phyloP scores from a whole-genome alignment of 306 rosid genomes.

The Dryas alaskensis region DNA sequence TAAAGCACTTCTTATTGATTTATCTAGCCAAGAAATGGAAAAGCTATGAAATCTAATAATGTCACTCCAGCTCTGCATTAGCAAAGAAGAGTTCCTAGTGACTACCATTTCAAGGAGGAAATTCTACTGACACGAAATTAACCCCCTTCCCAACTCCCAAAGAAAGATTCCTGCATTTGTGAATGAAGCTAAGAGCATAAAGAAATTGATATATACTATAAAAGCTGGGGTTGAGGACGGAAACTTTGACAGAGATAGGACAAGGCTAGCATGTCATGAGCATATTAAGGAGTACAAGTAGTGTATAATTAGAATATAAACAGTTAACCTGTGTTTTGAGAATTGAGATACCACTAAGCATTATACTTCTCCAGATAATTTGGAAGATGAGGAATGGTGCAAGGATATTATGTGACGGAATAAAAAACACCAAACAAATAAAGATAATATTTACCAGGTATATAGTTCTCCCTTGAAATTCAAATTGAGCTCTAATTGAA shows the following conservation, averaged over 20 bases:
- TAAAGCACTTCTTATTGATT: neutral
- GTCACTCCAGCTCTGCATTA: neutral
- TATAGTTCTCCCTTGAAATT: slow-evolving; percentile 83
- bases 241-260: neutral
- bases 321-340: neutral
- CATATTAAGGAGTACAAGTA: neutral
- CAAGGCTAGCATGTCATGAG: neutral
- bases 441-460: slow-evolving; percentile 49
- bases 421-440: slow-evolving; percentile 4
- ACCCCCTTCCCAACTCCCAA: neutral
- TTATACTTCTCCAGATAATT: neutral
- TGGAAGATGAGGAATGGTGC: neutral
- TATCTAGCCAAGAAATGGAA: neutral
- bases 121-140: neutral
- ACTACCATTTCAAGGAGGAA: neutral
- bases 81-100: neutral
- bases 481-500: slow-evolving; percentile 85
- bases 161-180: neutral
- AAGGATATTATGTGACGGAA: neutral
- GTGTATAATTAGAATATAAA: neutral
- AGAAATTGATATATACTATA: neutral
- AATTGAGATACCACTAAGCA: neutral
- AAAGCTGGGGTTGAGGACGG: neutral
- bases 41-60: neutral
- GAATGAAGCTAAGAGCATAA: neutral